Conservation (phyloP, 805 yeast genomes). For the Schizosaccharomyces osmophilus region DNA sequence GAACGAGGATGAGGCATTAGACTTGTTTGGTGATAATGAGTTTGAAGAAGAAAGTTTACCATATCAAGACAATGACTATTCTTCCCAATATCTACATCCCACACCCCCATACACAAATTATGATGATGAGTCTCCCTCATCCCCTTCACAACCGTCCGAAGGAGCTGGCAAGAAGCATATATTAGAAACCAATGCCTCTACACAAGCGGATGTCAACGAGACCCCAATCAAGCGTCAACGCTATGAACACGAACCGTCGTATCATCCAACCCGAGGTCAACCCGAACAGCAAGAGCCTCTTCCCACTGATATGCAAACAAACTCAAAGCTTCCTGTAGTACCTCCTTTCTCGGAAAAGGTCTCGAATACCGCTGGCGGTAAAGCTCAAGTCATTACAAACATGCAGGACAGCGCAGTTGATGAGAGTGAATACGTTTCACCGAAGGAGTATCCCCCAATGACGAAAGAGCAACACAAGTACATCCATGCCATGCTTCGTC, state of each 20-base stretch:
- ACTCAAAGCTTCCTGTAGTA: not conserved
- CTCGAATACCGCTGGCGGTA: not conserved
- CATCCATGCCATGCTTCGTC: constrained; percentile 54
- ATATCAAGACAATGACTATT: not conserved
- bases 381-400: not conserved
- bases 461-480: constrained; percentile 57
- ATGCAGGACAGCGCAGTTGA: not conserved
- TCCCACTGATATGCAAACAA: not conserved
- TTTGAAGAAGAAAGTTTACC: not conserved
- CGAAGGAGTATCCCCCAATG: constrained; percentile 5
- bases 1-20: not conserved
- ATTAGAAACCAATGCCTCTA: no score
- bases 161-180: no score
- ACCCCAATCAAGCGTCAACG: no score
- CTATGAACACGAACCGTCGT: no score
- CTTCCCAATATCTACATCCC: not conserved
- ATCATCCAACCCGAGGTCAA: no score
- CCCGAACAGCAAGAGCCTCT: not conserved
- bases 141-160: not conserved
- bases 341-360: not conserved
- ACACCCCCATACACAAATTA: not conserved
- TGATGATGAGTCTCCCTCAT: not conserved
- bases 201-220: no score
- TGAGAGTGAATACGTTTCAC: not conserved
- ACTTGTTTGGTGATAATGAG: not conserved